A percentile compares a stretch with the other conserved stretches of the same genome.
phyloP scores from a whole-genome alignment of 305 asterid species.

The Fraxinus dipetala region DNA sequence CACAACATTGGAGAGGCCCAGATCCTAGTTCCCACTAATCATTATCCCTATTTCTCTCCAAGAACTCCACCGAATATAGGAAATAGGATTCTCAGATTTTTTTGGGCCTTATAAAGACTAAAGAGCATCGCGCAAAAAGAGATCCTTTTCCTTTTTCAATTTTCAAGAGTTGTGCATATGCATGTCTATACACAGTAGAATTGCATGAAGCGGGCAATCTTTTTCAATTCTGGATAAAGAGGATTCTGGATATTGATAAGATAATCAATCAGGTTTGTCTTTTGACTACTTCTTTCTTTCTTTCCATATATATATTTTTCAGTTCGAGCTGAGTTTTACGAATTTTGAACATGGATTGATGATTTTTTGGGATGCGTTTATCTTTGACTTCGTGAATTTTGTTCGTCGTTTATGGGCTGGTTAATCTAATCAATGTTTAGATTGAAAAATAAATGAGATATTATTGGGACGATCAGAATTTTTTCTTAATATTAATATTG shows the following conservation, averaged over 20 bases:
- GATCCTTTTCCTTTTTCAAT: not conserved
- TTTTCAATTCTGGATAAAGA: not conserved
- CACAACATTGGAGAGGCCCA: conserved; percentile 25
- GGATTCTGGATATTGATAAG: not conserved
- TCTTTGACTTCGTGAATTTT: not conserved
- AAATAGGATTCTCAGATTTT: conserved; percentile 12
- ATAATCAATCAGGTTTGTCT: conserved; percentile 25
- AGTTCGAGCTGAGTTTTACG: not conserved
- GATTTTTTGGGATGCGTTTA: not conserved
- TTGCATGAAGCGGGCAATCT: not conserved
- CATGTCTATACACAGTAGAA: not conserved
- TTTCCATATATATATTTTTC: not conserved
- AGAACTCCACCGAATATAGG: conserved; percentile 9
- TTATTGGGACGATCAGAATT: not conserved
- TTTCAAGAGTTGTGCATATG: not conserved
- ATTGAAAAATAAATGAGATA: not conserved
- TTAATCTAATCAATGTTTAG: conserved; percentile 12
- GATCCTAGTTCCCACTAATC: conserved; percentile 23
- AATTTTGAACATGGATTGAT: not conserved
- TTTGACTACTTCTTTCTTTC: not conserved
- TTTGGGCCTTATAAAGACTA: not conserved
- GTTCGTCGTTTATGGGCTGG: not conserved
- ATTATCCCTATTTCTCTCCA: not conserved
- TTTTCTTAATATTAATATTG: not conserved
- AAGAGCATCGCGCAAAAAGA: not conserved